Percentiles rank a stretch among this genome's conserved stretches.
Conservation (phyloP, 306 rosid genomes). For the Begonia peltatifolia region DNA sequence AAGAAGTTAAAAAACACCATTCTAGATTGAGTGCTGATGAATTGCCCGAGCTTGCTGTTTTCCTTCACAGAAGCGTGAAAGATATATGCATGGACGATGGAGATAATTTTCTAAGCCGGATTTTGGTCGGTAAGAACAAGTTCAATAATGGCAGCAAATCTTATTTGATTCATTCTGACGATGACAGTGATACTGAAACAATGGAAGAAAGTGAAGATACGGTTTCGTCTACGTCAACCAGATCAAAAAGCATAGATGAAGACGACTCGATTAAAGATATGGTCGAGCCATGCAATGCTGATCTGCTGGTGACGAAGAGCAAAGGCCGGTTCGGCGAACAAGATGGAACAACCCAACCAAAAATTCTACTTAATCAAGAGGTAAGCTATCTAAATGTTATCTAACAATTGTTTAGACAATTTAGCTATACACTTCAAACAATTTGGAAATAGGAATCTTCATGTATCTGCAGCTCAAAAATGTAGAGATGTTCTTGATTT, state of each 20-base stretch:
- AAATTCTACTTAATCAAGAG: constrained; percentile 20
- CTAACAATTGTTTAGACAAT: too few species aligned
- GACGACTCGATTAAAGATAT: constrained; percentile 11
- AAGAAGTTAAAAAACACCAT: constrained; percentile 13
- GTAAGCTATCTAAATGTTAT: constrained; percentile 10
- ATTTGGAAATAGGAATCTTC: too few species aligned
- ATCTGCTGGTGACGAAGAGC: too few species aligned
- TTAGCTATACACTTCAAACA: too few species aligned
- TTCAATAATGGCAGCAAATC: constrained; percentile 12
- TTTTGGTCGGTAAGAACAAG: constrained; percentile 15
- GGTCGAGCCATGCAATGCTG: background rate
- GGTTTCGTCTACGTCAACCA: constrained; percentile 8
- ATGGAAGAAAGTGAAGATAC: constrained; percentile 13
- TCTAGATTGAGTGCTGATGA: constrained; percentile 18
- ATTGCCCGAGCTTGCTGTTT: constrained; percentile 55
- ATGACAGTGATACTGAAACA: constrained; percentile 16
- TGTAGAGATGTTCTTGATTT: too few species aligned
- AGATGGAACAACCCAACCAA: background rate
- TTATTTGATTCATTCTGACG: constrained; percentile 11
- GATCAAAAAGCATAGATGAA: constrained; percentile 11
- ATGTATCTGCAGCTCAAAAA: too few species aligned
- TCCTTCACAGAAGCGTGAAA: constrained; percentile 64
- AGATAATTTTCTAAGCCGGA: constrained; percentile 10
- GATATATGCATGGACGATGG: constrained; percentile 31
- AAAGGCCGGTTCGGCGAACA: too few species aligned